These are phyloP conservation scores for Protomyces arabidopsidicola DNA, from an alignment of 1,139 yeast genomes.

Conservation along the genomic window DNA sequence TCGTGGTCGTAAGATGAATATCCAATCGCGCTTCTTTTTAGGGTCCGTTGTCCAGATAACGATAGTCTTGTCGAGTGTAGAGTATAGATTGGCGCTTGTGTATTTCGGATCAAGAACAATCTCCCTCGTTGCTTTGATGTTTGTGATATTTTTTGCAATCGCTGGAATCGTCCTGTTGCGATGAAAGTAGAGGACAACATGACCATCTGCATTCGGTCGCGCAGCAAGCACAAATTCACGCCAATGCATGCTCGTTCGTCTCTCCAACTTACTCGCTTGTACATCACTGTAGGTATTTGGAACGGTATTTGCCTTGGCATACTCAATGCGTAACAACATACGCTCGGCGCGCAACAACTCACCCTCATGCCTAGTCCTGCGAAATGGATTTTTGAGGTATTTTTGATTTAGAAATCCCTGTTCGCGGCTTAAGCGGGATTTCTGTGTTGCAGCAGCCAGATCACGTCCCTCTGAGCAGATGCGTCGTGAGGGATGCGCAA, in stretches of 20 bases:
- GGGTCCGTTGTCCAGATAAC: constrained; percentile 19
- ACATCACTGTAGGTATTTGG: constrained; percentile 45
- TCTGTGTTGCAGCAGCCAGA: not conserved
- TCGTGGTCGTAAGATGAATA: constrained; percentile 55
- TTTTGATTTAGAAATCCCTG: constrained; percentile 8
- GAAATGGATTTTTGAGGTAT: constrained; percentile 6
- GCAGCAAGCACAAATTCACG: constrained; percentile 64
- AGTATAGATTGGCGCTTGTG: constrained; percentile 52
- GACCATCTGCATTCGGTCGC: constrained; percentile 48
- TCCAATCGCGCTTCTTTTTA: constrained; percentile 36
- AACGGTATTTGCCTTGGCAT: constrained; percentile 37
- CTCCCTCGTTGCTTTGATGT: constrained; percentile 25
- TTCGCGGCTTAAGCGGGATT: not conserved
- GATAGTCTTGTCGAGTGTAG: constrained; percentile 55
- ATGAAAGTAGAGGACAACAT: constrained; percentile 60
- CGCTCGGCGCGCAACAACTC: constrained; percentile 61
- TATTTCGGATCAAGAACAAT: constrained; percentile 33
- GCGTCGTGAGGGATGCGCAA: not conserved
- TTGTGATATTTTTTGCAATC: constrained; percentile 34
- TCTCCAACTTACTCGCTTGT: constrained; percentile 45
- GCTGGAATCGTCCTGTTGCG: constrained; percentile 46
- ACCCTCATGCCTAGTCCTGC: constrained; percentile 44
- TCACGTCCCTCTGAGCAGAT: constrained; percentile 7
- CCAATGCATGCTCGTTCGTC: constrained; percentile 67
- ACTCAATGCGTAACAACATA: constrained; percentile 59